Base-by-base conservation (phyloP, 257 asterid genomes). In the Leptodermis oblonga region DNA sequence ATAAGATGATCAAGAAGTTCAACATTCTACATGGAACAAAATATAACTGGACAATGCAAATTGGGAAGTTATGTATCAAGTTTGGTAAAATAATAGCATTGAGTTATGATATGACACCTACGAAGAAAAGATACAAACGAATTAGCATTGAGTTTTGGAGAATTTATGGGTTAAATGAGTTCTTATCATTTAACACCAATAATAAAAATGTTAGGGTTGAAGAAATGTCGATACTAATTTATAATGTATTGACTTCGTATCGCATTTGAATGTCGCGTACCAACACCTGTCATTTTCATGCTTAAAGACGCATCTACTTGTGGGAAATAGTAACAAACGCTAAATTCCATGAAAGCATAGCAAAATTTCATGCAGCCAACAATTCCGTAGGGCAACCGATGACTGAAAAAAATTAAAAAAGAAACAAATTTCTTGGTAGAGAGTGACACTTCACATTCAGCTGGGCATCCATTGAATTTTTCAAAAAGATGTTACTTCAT, bases 121-220 rank as follows among this genome's bases (percentile, higher is more conserved):
- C 99, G 92, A 49, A 93, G 82, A 79, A 90, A n/a, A n/a, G n/a
- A n/a, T n/a, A n/a, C n/a, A n/a, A n/a, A n/a, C n/a, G n/a, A n/a
- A n/a, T n/a, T n/a, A n/a, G n/a, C n/a, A n/a, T n/a, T n/a, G n/a
- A n/a, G n/a, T n/a, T n/a, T n/a, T n/a, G n/a, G n/a, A n/a, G n/a
- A n/a, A n/a, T n/a, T n/a, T n/a, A n/a, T n/a, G n/a, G n/a, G 45
- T 84, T 90, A 96, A 61, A 96, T 88, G 28, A 93, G 78, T 85
- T 93, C 99, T 82, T 93, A n/a, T n/a, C n/a, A n/a, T n/a, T n/a
- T n/a, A n/a, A n/a, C n/a, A n/a, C n/a, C n/a, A n/a, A n/a, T n/a
- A n/a, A n/a, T n/a, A n/a, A n/a, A n/a, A n/a, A n/a, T n/a, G n/a
- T n/a, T n/a, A n/a, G n/a, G n/a, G n/a, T n/a, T n/a, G n/a, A n/a